Percentiles rank a stretch among this genome's conserved stretches.
Evolutionary conservation across 306 rosid species (phyloP).

Genomic region (Cicer cuneatum): DNA sequence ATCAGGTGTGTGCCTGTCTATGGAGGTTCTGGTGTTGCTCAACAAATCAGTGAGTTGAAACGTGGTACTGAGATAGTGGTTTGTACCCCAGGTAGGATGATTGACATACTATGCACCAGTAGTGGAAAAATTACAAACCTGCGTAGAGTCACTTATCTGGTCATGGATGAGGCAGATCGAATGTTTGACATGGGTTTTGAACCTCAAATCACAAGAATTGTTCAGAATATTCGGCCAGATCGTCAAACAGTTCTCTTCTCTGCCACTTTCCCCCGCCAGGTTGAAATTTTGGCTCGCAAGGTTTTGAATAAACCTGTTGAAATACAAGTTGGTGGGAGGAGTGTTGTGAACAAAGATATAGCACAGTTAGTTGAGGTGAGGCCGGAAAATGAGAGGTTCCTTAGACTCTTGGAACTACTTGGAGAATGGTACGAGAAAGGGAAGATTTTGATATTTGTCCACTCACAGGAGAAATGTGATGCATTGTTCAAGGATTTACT

Average conservation of each 20-base stretch:
- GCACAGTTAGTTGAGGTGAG: constrained; percentile 85
- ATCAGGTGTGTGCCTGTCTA: constrained; percentile 91
- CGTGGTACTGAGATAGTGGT: constrained; percentile 97
- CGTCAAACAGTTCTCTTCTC: constrained; percentile 93
- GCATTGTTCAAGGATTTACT: constrained; percentile 82
- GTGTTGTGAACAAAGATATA: constrained; percentile 95
- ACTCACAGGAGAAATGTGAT: constrained; percentile 92
- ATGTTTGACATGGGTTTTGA: constrained; percentile 99
- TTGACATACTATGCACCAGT: constrained; percentile 93
- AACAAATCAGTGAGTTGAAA: constrained; percentile 95
- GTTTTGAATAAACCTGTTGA: constrained; percentile 87
- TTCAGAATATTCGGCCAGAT: constrained; percentile 85
- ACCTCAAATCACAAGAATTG: constrained; percentile 94
- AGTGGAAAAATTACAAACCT: constrained; percentile 91
- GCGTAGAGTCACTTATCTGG: constrained; percentile 89
- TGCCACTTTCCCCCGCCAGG: constrained; percentile 94
- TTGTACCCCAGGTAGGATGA: constrained; percentile 98
- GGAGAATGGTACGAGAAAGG: constrained; percentile 98
- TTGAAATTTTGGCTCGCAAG: constrained; percentile 87
- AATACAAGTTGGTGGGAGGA: constrained; percentile 94
- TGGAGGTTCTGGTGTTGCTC: constrained; percentile 99
- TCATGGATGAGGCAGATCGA: constrained; percentile 98
- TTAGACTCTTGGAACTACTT: constrained; percentile 79
- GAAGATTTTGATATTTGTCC: constrained; percentile 88
- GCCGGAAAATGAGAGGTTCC: constrained; percentile 80